A percentile compares a stretch with the other conserved stretches of the same genome.
phyloP scores from a whole-genome alignment of 1,139 yeast species.

The Blastobotrys capitulatus region DNA sequence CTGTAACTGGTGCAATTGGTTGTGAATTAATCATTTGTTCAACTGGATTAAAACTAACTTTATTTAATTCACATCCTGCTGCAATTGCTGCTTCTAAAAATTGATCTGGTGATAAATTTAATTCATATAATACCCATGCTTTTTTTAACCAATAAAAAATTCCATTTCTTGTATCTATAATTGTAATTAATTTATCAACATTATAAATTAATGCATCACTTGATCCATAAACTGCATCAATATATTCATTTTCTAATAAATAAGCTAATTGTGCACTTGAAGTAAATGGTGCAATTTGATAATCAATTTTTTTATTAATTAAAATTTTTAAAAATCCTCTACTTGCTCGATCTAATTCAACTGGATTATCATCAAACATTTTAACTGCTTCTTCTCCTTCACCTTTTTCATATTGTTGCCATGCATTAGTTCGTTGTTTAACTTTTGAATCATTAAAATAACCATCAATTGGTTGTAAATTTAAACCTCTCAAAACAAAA shows the following conservation, averaged over 20 bases:
- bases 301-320: constrained; percentile 53
- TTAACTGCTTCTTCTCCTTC: constrained; percentile 33
- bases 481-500: constrained; percentile 63
- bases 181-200: constrained; percentile 66
- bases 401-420: constrained; percentile 34
- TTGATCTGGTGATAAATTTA: constrained; percentile 55
- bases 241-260: constrained; percentile 44
- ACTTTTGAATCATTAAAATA: constrained; percentile 17
- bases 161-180: constrained; percentile 61
- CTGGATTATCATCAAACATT: constrained; percentile 26
- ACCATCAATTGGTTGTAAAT: constrained; percentile 25
- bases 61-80: constrained; percentile 72
- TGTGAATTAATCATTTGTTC: constrained; percentile 33
- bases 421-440: constrained; percentile 33
- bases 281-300: constrained; percentile 74
- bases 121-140: constrained; percentile 52
- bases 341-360: constrained; percentile 11
- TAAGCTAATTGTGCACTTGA: constrained; percentile 81
- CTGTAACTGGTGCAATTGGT: constrained; percentile 32
- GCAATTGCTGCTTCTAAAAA: constrained; percentile 69
- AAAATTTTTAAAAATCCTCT: constrained; percentile 53
- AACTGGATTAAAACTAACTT: constrained; percentile 50
- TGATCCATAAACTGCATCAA: constrained; percentile 81
- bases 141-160: constrained; percentile 66
- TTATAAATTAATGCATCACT: constrained; percentile 65